Base-by-base conservation (phyloP, 2,329 filamentous ascomycete genomes). In the Tolypocladium album region DNA sequence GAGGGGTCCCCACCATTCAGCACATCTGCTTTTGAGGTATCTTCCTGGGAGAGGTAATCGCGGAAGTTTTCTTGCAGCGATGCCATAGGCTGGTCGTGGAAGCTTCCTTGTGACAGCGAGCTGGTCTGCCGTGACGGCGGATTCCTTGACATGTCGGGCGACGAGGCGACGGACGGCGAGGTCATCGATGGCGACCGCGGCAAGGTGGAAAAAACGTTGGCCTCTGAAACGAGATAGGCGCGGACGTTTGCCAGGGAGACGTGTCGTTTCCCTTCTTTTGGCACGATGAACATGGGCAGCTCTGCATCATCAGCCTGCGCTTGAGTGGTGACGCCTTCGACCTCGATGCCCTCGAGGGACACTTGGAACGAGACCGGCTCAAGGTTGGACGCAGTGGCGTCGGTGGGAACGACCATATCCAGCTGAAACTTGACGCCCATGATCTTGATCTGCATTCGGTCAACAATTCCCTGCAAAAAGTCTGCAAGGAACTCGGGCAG, bases 391-490 rank as follows among this genome's bases (percentile, higher is more conserved):
- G 74, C 70, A 65, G 69, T 71, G 60, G 75, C 67, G 61, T 87
- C 79, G 39, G 79, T 69, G 2, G 81, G 79, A 11, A 85, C 73
- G 56, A 84, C 78, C 47, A 86, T 75, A 64, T 90, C 86, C 22
- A 92, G 74, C 66, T 86, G 83, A 63, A 92, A 80, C 13, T 79
- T 81, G 60, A 93, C 81, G 34, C 84, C 80, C 57, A 80, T 82
- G 61, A 93, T 84, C 57, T 77, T 79, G 34, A 93, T 75, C 68
- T 89, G 83, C 59, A 87, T 78, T 55, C 89, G 82, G 71, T 94
- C 88, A 34, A 88, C 76, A 56, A 92, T 84, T 38, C 88, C 88
- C 64, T 91, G 86, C 7, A 93, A 72, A 64, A 91, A 90, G 64
- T 82, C 83, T 50, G 87, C 83, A 55, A 94, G 75, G 64, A 92